Conservation (phyloP, 2,329 filamentous ascomycete species). For the Tolypocladium nubicola region DNA sequence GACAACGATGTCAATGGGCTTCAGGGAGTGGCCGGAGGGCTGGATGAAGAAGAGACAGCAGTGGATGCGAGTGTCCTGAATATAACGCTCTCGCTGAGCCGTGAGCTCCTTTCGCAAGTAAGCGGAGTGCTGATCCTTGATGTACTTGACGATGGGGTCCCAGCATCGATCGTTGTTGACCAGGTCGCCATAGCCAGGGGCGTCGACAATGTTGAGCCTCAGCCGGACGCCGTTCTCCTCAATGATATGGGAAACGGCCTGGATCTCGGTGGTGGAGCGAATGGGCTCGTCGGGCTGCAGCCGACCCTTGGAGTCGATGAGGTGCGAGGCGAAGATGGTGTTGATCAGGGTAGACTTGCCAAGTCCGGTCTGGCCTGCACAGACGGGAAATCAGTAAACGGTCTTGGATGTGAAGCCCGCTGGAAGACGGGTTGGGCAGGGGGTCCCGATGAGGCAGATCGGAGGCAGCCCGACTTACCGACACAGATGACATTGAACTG, state of each 20-base stretch:
- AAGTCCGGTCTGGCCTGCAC: conserved; percentile 85
- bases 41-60: conserved; percentile 99
- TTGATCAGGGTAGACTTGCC: conserved; percentile 99
- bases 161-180: conserved; percentile 99
- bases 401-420: background rate
- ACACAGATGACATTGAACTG: conserved; percentile 99
- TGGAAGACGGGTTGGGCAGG: background rate
- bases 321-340: conserved; percentile 98
- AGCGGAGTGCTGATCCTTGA: conserved; percentile 99
- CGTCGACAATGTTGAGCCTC: conserved; percentile 97
- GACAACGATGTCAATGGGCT: conserved; percentile 98
- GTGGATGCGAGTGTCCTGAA: conserved; percentile 98
- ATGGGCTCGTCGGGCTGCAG: conserved; percentile 86
- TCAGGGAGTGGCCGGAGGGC: conserved; percentile 93
- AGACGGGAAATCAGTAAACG: conserved; percentile 6
- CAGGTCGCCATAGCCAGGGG: conserved; percentile 93
- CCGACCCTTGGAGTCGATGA: conserved; percentile 98
- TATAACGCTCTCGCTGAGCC: conserved; percentile 96
- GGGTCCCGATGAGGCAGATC: background rate
- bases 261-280: conserved; percentile 94
- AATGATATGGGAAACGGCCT: conserved; percentile 95
- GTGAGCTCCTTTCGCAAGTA: conserved; percentile 99
- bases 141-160: conserved; percentile 99
- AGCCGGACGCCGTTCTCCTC: conserved; percentile 98
- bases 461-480: conserved; percentile 51